phyloP scores from a whole-genome alignment of 2,329 filamentous ascomycete genomes.

The Aspergillus melleus region DNA sequence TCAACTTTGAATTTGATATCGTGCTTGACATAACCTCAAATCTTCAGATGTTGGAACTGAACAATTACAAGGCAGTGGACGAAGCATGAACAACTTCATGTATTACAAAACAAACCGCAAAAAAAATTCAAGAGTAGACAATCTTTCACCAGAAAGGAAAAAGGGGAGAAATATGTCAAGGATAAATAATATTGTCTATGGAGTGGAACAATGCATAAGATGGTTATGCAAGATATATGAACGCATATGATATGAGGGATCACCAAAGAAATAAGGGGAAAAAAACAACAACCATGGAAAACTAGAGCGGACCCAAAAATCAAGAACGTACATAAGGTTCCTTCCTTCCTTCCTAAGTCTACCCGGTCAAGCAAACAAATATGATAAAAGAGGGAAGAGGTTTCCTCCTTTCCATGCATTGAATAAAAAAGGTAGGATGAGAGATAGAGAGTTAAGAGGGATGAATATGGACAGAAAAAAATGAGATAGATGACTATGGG shows the following conservation, averaged over 20 bases:
- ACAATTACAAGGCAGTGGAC: too few relatives aligned
- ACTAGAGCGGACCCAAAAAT: not conserved
- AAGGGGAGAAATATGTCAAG: conserved; percentile 2
- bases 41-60: too few relatives aligned
- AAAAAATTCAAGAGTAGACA: not conserved
- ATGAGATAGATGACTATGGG: not conserved
- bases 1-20: too few relatives aligned
- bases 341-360: not conserved
- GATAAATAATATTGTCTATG: conserved; percentile 17
- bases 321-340: not conserved
- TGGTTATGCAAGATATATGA: conserved; percentile 2
- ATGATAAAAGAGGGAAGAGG: not conserved
- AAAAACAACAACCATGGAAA: not conserved
- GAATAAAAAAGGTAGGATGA: not conserved
- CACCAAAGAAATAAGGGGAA: not conserved
- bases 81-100: too few relatives aligned
- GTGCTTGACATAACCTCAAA: too few relatives aligned
- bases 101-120: not conserved
- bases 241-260: conserved; percentile 6
- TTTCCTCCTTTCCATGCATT: not conserved
- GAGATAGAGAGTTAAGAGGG: not conserved
- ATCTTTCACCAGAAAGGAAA: not conserved
- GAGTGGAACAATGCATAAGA: conserved; percentile 4
- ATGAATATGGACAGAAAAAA: conserved; percentile 4
- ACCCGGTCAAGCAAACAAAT: not conserved